phyloP scores from a whole-genome alignment of 306 rosid genomes.

The Trifolium fragiferum region DNA sequence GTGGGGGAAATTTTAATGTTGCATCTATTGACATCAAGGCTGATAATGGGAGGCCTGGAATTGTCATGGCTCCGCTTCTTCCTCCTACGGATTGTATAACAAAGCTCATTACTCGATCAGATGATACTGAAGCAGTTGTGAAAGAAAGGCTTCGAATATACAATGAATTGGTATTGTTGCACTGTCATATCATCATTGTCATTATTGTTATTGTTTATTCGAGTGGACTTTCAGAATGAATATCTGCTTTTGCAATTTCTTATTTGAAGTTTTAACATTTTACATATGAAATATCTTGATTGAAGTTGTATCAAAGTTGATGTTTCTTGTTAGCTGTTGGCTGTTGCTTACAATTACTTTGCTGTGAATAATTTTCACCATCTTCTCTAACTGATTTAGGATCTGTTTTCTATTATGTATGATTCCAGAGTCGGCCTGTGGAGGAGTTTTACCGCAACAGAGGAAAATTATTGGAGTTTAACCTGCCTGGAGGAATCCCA shows the following conservation, averaged over 20 bases:
- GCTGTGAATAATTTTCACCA: constrained; percentile 14
- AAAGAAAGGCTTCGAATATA: constrained; percentile 84
- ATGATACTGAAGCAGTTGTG: constrained; percentile 79
- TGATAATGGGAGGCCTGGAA: constrained; percentile 70
- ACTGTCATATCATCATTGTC: neutral
- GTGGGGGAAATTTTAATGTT: constrained; percentile 82
- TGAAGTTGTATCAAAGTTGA: constrained; percentile 15
- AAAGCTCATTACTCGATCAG: constrained; percentile 80
- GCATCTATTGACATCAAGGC: constrained; percentile 80
- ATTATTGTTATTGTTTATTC: neutral
- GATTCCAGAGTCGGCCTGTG: constrained; percentile 82
- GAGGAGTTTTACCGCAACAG: constrained; percentile 77
- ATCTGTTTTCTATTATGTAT: constrained; percentile 27
- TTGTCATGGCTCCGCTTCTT: constrained; percentile 91
- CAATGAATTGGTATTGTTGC: constrained; percentile 69
- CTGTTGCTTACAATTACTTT: constrained; percentile 18
- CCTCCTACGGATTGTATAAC: constrained; percentile 88
- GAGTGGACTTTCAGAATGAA: neutral
- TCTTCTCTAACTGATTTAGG: constrained; percentile 19
- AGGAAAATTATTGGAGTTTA: constrained; percentile 89
- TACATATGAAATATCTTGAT: constrained; percentile 25
- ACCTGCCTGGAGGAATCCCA: constrained; percentile 95
- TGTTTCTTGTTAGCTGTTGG: constrained; percentile 8
- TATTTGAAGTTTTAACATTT: constrained; percentile 32
- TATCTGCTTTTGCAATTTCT: neutral